phyloP scores from a whole-genome alignment of 192 early-diverging fungal species.

The Polychytrium aggregatum region DNA sequence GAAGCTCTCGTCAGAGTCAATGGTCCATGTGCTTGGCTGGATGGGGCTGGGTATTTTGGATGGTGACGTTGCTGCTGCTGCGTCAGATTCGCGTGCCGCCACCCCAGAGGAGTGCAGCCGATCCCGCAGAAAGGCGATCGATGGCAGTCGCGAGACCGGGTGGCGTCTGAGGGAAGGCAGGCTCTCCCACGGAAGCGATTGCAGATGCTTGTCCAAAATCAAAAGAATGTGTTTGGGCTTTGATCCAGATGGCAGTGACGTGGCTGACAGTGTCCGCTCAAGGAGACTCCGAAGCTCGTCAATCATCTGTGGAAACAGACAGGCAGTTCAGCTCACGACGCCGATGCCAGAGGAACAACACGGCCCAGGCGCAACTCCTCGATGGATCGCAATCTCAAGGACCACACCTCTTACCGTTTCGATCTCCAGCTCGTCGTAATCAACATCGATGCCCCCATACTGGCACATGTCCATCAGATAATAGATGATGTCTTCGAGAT shows the following conservation, averaged over 20 bases:
- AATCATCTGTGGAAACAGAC: too few relatives aligned
- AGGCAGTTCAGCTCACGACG: too few relatives aligned
- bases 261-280: too few relatives aligned
- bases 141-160: slow-evolving; percentile 73
- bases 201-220: slow-evolving; percentile 73
- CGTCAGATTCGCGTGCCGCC: neutral
- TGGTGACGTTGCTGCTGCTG: too few relatives aligned
- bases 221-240: slow-evolving; percentile 59
- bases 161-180: slow-evolving; percentile 56
- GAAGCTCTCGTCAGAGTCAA: slow-evolving; percentile 28
- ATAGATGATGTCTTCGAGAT: slow-evolving; percentile 58
- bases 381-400: neutral
- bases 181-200: slow-evolving; percentile 84
- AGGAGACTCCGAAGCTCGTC: too few relatives aligned
- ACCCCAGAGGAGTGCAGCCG: neutral
- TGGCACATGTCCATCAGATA: slow-evolving; percentile 60
- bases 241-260: too few relatives aligned
- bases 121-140: slow-evolving; percentile 59
- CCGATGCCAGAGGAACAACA: too few relatives aligned
- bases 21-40: slow-evolving; percentile 26
- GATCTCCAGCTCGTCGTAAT: slow-evolving; percentile 43
- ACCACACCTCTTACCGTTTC: slow-evolving; percentile 15
- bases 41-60: too few relatives aligned
- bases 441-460: slow-evolving; percentile 34
- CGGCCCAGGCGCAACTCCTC: too few relatives aligned